These are phyloP conservation scores for Mycena haematopus DNA, from an alignment of 768 basidiomycete species.

Conservation along the genomic window DNA sequence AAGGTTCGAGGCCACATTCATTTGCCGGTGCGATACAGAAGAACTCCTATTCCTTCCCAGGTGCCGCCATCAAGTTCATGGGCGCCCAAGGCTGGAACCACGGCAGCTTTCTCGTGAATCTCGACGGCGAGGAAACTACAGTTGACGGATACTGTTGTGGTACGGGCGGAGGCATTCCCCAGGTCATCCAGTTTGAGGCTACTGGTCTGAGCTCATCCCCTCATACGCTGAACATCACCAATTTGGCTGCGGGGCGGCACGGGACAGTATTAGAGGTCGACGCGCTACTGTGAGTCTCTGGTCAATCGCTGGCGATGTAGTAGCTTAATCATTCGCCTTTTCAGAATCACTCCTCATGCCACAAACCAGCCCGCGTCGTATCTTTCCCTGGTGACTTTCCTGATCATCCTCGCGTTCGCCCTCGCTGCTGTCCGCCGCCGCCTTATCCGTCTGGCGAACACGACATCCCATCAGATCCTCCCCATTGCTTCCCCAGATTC, in stretches of 20 bases:
- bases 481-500: neutral
- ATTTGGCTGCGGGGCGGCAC: slow-evolving; percentile 4
- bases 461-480: neutral
- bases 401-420: neutral
- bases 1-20: neutral
- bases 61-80: neutral
- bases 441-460: neutral
- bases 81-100: neutral
- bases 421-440: neutral
- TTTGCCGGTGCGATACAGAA: rapidly evolving
- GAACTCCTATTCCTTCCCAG: neutral
- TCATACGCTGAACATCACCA: slow-evolving; percentile 21
- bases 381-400: neutral
- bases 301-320: neutral
- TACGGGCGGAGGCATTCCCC: slow-evolving; percentile 2
- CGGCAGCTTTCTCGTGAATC: slow-evolving; percentile 13
- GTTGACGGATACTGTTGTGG: slow-evolving; percentile 25
- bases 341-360: slow-evolving; percentile 2
- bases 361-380: neutral
- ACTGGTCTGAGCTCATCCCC: neutral
- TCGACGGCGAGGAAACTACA: slow-evolving; percentile 18
- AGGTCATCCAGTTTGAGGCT: slow-evolving; percentile 24
- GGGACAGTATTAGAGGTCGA: slow-evolving; percentile 21
- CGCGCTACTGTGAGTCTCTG: slow-evolving; percentile 20
- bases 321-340: neutral